Evolutionary conservation across 1,284 basidiomycete species (phyloP), one percentile per base, ranked within the genome.

Genomic region (Fistulinella cinereoalba): DNA sequence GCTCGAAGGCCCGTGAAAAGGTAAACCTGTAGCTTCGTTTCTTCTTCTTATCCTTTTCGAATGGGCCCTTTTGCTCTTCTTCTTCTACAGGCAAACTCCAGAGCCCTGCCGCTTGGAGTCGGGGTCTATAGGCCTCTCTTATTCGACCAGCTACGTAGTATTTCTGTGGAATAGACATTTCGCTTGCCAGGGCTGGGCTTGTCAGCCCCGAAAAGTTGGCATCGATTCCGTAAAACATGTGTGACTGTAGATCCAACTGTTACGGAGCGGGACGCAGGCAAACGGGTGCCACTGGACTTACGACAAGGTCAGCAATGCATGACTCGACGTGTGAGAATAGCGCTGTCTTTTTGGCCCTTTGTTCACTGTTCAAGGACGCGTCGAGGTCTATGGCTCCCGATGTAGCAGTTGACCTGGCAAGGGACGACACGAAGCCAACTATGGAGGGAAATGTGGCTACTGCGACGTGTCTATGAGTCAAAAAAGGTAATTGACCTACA

Each of bases 71-170:
- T 63, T 56, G 65, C 48, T 76, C 69, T 47, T 73, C 65, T 49
- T 81, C 78, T 4, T 69, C 63, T 2, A 64, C 67, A 13, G 71
- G 68, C 4, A 72, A 52, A 52, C 66, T 71, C 86, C 88, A 89
- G 16, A 89, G 63, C 11, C 79, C 83, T 19, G 74, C 74, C 4
- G 74, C 73, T 57, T 85, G 77, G 19, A 91, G 67, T 9, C 85
- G 75, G 5, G 75, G 70, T 49, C 67, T 72, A 52, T 83, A 76
- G 9, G 72, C 62, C 23, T 75, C 70, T 23, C 85, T 76, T 37
- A 90, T 74, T 15, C 86, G 76, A 7, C 64, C 60, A 0, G 87
- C 83, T 2, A 88, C 75, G 56, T 84, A 91, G 60, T 88, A 89
- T 6, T 79, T 74, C 53, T 85, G 83, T 1, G 86, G 88, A 3